Evolutionary conservation across 805 yeast species (phyloP), one percentile per base, ranked within the genome.

Genomic region (Alloascoidea hylecoeti): DNA sequence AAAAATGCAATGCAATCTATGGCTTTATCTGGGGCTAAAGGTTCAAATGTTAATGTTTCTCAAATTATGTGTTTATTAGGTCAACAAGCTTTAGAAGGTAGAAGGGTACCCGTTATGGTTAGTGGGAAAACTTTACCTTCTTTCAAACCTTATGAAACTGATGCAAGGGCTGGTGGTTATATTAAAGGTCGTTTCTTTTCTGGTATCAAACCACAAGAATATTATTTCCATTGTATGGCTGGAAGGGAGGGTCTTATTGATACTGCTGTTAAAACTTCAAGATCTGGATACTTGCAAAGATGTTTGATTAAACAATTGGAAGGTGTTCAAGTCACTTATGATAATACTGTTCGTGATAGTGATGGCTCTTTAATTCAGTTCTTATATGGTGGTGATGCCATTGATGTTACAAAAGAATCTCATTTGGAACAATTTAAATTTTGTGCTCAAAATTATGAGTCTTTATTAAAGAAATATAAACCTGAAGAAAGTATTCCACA

Each of bases 201-300:
- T 33, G 98, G 98, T 60, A 82, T 92, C 49, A 76, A 84, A 58
- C 98, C 98, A 3, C 99, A 92, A 63, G 99, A 92, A 60, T 92
- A 94, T 63, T 92, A 88, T 57, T 92, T 94, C 92, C 99, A 92
- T 65, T 92, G 97, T 69, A 92, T 92, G 98, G 98, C 99, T 40
- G 99, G 99, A 63, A 81, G 99, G 68, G 99, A 92, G 69, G 99
- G 99, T 66, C 74, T 92, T 54, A 92, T 92, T 64, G 99, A 92
- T 70, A 92, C 99, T 42, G 98, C 99, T 37, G 99, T 92, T 46
- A 92, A 92, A 64, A 92, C 99, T 5, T 84, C 96, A 15, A 78
- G 96, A 63, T 88, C 97, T 42, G 99, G 99, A 55, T 92, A 92
- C 63, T 70, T 92, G 59, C 99, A 92, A 65, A 78, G 99, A 65